Conservation (phyloP, 2,329 filamentous ascomycete species). For the Curvularia hawaiiensis region DNA sequence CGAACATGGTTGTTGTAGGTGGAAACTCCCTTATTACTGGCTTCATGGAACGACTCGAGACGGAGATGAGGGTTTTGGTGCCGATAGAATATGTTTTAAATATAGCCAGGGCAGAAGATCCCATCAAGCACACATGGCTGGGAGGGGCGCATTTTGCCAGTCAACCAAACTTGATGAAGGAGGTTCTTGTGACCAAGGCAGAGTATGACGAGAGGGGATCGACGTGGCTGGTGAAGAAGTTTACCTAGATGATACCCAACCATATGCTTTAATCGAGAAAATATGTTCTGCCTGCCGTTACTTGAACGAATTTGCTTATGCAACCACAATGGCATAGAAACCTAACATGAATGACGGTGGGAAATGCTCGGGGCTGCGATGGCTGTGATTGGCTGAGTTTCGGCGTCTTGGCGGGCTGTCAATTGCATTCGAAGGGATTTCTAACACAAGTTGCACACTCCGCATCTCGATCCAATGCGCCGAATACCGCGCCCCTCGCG, state of each 20-base stretch:
- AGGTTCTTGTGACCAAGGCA: constrained; percentile 77
- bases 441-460: constrained; percentile 18
- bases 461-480: constrained; percentile 41
- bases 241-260: constrained; percentile 49
- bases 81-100: constrained; percentile 41
- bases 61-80: constrained; percentile 68
- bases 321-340: not conserved
- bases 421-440: constrained; percentile 14
- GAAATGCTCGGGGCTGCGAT: constrained; percentile 17
- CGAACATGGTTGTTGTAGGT: constrained; percentile 88
- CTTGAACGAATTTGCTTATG: not conserved
- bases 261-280: not conserved
- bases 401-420: constrained; percentile 23
- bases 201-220: constrained; percentile 88
- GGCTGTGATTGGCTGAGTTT: constrained; percentile 28
- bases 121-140: constrained; percentile 81
- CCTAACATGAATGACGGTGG: not conserved
- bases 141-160: constrained; percentile 80
- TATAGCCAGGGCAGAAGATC: constrained; percentile 67
- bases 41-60: constrained; percentile 77
- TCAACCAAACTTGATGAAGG: constrained; percentile 67
- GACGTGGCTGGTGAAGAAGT: constrained; percentile 75
- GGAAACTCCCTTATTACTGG: constrained; percentile 82
- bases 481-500: constrained; percentile 45
- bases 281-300: not conserved